Evolutionary conservation across 2,329 filamentous ascomycete species (phyloP).

Genomic region (Aspergillus transmontanensis): DNA sequence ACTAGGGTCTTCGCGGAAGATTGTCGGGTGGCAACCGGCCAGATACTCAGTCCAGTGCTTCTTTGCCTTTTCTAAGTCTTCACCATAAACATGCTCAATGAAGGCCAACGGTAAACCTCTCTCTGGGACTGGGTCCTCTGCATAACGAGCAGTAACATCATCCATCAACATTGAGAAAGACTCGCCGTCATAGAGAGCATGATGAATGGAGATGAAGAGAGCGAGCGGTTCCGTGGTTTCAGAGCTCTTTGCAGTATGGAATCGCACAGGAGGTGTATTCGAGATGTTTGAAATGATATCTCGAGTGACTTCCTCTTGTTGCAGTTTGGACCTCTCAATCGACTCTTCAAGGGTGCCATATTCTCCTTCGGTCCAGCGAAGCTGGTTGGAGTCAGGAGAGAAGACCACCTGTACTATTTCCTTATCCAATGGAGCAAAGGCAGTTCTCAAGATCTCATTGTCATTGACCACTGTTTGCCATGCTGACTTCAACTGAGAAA

Average conservation of each 20-base stretch:
- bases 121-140: constrained; percentile 9
- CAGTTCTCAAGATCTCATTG: constrained; percentile 43
- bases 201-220: constrained; percentile 39
- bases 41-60: constrained; percentile 31
- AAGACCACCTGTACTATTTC: constrained; percentile 40
- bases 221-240: constrained; percentile 16
- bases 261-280: constrained; percentile 29
- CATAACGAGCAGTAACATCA: constrained; percentile 34
- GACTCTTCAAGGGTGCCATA: constrained; percentile 18
- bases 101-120: constrained; percentile 27
- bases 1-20: constrained; percentile 14
- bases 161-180: constrained; percentile 37
- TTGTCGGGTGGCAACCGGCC: constrained; percentile 25
- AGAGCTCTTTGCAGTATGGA: constrained; percentile 23
- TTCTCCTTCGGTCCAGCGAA: constrained; percentile 27
- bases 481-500: constrained; percentile 24
- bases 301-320: constrained; percentile 20
- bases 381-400: constrained; percentile 9
- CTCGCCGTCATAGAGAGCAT: constrained; percentile 41
- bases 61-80: constrained; percentile 29
- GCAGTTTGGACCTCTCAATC: constrained; percentile 7
- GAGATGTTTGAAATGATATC: constrained; percentile 32
- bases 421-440: constrained; percentile 40
- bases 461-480: constrained; percentile 34
- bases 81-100: constrained; percentile 30